phyloP scores from a whole-genome alignment of 108 stramenopile species.

The Cyclotella cryptica region DNA sequence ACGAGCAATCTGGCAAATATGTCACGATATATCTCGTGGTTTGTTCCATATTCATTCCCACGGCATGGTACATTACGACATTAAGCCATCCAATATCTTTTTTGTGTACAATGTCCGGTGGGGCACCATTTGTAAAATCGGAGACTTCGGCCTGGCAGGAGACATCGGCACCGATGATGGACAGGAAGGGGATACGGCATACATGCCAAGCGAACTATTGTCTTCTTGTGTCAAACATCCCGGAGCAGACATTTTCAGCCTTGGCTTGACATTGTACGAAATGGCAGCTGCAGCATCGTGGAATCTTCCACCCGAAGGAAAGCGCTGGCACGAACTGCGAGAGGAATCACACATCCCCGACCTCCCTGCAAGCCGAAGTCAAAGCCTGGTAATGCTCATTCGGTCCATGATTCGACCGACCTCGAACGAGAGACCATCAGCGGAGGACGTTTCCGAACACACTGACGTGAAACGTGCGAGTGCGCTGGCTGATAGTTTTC shows the following conservation, averaged over 20 bases:
- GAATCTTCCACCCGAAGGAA: conserved; percentile 74
- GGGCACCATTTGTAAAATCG: conserved; percentile 87
- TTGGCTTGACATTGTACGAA: conserved; percentile 84
- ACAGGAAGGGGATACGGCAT: conserved; percentile 85
- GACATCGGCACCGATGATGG: conserved; percentile 82
- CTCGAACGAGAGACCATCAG: conserved; percentile 58
- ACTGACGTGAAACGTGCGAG: conserved; percentile 52
- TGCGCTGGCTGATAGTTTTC: conserved; percentile 59
- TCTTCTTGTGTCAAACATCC: conserved; percentile 64
- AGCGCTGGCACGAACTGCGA: conserved; percentile 76
- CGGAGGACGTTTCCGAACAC: conserved; percentile 63
- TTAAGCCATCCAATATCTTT: conserved; percentile 89
- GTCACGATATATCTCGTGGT: conserved; percentile 84
- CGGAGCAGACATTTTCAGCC: conserved; percentile 82
- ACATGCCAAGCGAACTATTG: conserved; percentile 76
- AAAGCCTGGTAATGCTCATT: conserved; percentile 58
- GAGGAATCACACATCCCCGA: conserved; percentile 54
- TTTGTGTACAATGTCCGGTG: conserved; percentile 63
- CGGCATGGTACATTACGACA: conserved; percentile 83
- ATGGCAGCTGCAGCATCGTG: conserved; percentile 58
- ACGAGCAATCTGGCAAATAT: conserved; percentile 80
- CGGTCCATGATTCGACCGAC: conserved; percentile 63
- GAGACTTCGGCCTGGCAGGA: conserved; percentile 87
- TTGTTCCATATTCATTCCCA: conserved; percentile 81
- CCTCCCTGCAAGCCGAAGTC: conserved; percentile 58